Evolutionary conservation across 2,329 filamentous ascomycete species (phyloP).

Genomic region (Microsporum ferrugineum): DNA sequence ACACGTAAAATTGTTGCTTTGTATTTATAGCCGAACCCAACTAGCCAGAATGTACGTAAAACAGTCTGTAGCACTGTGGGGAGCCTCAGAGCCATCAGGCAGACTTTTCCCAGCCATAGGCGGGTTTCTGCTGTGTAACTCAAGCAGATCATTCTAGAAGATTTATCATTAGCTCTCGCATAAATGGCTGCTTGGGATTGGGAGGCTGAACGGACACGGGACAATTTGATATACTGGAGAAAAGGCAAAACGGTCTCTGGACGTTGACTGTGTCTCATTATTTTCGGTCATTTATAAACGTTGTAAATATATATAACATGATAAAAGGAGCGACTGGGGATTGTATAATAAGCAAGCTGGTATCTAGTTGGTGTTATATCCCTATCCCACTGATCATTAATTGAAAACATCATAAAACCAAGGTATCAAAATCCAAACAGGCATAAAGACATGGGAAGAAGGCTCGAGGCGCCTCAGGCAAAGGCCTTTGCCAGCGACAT

Average conservation of each 20-base stretch:
- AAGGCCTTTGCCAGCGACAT: conserved; percentile 43
- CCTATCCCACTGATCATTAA: background rate
- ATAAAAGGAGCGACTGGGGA: background rate
- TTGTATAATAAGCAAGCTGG: background rate
- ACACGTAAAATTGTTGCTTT: background rate
- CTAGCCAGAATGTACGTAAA: background rate
- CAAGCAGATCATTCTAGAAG: background rate
- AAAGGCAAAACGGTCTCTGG: too few species aligned
- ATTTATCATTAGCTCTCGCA: background rate
- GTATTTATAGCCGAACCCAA: background rate
- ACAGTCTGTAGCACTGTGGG: background rate
- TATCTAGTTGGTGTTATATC: background rate
- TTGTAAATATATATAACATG: too few species aligned
- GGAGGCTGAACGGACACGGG: too few species aligned
- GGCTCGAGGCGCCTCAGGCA: conserved; percentile 28
- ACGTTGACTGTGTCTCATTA: too few species aligned
- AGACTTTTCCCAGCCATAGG: too few species aligned
- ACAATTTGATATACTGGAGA: too few species aligned
- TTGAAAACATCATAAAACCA: background rate
- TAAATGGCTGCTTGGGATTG: background rate
- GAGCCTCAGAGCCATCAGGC: too few species aligned
- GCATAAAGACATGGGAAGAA: background rate
- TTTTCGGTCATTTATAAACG: too few species aligned
- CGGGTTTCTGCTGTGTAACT: background rate
- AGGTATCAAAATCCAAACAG: background rate